phyloP scores from a whole-genome alignment of 768 basidiomycete species.

The Pisolithus microcarpus region DNA sequence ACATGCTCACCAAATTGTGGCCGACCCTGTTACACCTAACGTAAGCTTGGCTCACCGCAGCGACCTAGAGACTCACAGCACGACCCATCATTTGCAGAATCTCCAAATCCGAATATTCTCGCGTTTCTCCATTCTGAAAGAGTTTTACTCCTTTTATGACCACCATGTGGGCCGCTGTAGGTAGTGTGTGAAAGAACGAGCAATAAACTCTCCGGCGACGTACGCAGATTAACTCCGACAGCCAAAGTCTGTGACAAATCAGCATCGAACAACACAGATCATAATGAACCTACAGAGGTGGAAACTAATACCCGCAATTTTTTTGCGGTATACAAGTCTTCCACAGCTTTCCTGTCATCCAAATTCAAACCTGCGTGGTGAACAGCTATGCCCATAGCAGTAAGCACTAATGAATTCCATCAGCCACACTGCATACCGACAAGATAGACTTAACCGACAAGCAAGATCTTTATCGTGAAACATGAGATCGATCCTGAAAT shows the following conservation, averaged over 20 bases:
- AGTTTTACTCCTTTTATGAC: constrained; percentile 86
- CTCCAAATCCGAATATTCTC: constrained; percentile 89
- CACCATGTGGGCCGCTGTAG: constrained; percentile 81
- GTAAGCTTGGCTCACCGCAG: background rate
- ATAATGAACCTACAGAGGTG: constrained; percentile 58
- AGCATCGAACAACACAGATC: background rate
- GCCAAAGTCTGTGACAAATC: constrained; percentile 69
- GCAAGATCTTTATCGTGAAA: constrained; percentile 66
- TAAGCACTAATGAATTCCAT: constrained; percentile 42
- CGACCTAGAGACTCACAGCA: constrained; percentile 47
- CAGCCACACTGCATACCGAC: background rate
- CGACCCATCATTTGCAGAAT: constrained; percentile 96
- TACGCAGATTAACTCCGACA: constrained; percentile 93
- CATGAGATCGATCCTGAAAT: constrained; percentile 41
- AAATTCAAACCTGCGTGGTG: constrained; percentile 85
- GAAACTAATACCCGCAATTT: constrained; percentile 63
- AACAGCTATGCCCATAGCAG: constrained; percentile 71
- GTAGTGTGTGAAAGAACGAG: background rate
- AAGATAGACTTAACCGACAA: constrained; percentile 21
- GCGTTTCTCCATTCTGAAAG: constrained; percentile 60
- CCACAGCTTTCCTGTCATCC: constrained; percentile 67
- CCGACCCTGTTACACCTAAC: constrained; percentile 49
- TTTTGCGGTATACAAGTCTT: constrained; percentile 65
- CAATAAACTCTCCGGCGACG: constrained; percentile 18
- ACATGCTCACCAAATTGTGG: constrained; percentile 72